Evolutionary conservation across 176 grass and related monocot species (phyloP), one percentile per base, ranked within the genome.

Genomic region (Leersia perrieri): DNA sequence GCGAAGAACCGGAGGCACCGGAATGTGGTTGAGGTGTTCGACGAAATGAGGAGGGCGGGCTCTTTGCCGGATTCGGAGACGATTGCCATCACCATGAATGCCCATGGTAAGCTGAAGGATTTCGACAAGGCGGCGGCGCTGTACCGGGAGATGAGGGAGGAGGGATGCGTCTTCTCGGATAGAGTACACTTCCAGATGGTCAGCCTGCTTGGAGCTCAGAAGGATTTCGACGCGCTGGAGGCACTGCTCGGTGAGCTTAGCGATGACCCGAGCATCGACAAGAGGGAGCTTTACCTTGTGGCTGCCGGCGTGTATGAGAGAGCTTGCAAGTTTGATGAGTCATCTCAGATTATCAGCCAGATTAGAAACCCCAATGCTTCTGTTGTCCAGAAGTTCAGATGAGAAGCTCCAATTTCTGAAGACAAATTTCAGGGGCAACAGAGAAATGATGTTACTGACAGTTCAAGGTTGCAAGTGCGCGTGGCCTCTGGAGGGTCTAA

Each of bases 161-260:
- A 91, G 89, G 91, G 88, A 0, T 93, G 96, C 31, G 82, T 93
- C 27, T 95, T 99, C 84, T 91, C 92, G 26, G 92, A 95, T 41
- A 76, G 92, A 67, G 96, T 95, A 64, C 96, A 99, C 72, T 95
- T 95, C 81, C 96, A 99, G 88, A 99, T 99, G 96, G 79, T 95
- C 64, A 93, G 92, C 68, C 87, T 99, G 57, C 63, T 99, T 41
- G 92, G 96, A 22, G 91, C 89, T 26, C 87, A 86, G 80, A 85
- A 89, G 60, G 87, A 99, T 63, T 91, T 93, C 83, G 18, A 90
- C n/a, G 84, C 82, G 49, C 57, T 98, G 68, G 90, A 93, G 60
- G 40, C 32, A 31, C 77, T 93, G 82, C 80, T 91, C 32, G 87
- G 55, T 6, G 82, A 89, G 72, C 87, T 99, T 57, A 81, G 87